Evolutionary conservation across 176 grass and related monocot species (phyloP).

Genomic region (Aegilops speltoides): DNA sequence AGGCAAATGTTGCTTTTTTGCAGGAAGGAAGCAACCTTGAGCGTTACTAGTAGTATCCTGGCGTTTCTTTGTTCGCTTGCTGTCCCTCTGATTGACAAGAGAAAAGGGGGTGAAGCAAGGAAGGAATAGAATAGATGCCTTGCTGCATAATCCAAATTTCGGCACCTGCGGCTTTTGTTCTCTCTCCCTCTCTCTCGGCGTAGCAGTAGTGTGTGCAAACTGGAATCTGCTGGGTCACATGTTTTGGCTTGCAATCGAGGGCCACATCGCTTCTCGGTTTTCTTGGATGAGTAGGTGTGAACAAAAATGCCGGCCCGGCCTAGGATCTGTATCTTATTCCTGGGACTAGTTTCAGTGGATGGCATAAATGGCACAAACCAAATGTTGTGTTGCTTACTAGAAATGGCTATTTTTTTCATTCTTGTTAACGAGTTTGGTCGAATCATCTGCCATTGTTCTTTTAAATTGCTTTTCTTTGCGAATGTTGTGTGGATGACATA

Average conservation of each 20-base stretch:
- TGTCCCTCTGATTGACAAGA: not conserved
- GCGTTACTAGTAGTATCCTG: too few species aligned
- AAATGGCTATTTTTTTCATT: not conserved
- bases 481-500: too few species aligned
- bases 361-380: not conserved
- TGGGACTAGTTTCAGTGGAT: not conserved
- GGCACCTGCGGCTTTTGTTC: not conserved
- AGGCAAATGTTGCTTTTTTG: not conserved
- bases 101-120: not conserved
- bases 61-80: not conserved
- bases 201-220: not conserved
- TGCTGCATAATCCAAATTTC: slow-evolving; percentile 5
- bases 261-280: slow-evolving; percentile 10
- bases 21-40: slow-evolving; percentile 22
- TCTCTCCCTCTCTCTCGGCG: not conserved
- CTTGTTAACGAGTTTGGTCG: not conserved
- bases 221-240: not conserved
- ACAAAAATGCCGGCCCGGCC: not conserved
- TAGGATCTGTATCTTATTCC: not conserved
- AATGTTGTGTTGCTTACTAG: not conserved
- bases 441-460: not conserved
- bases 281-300: slow-evolving; percentile 1
- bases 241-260: not conserved
- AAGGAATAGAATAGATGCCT: slow-evolving; percentile 3
- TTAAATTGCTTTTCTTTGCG: too few species aligned